Conservation (phyloP, 176 grass and related monocot genomes). For the Avena eriantha region DNA sequence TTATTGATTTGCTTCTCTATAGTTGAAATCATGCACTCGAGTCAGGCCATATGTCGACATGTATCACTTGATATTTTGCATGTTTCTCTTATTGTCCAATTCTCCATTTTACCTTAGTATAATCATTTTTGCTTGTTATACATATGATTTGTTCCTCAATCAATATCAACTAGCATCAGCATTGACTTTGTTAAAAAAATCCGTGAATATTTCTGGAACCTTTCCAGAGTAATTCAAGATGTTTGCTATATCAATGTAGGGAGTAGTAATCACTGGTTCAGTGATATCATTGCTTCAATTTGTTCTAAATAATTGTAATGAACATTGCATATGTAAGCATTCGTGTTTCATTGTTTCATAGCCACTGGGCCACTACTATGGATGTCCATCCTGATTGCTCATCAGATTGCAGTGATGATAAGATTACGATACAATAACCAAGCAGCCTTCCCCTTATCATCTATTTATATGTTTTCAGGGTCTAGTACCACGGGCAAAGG, state of each 20-base stretch:
- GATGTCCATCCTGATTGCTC: not conserved
- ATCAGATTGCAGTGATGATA: not conserved
- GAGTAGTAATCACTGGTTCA: not conserved
- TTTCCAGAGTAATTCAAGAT: not conserved
- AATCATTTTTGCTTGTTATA: not conserved
- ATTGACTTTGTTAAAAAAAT: not conserved
- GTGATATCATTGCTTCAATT: not conserved
- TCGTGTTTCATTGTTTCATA: conserved; percentile 25
- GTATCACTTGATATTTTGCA: not conserved
- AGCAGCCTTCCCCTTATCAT: not conserved
- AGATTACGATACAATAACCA: conserved; percentile 2
- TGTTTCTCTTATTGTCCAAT: not conserved
- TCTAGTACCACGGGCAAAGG: conserved; percentile 83
- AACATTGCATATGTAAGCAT: conserved; percentile 2
- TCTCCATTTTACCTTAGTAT: not conserved
- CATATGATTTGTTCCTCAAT: not conserved
- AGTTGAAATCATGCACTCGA: not conserved
- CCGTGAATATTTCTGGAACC: not conserved
- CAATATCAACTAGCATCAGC: not conserved
- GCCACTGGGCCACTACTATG: not conserved
- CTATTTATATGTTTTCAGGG: conserved; percentile 57
- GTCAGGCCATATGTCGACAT: not conserved
- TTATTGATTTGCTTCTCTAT: not conserved
- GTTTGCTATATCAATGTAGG: not conserved
- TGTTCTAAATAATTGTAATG: not conserved